Evolutionary conservation across 345 rosid species (phyloP), one percentile per base, ranked within the genome.

Genomic region (Ailanthus altissimus): DNA sequence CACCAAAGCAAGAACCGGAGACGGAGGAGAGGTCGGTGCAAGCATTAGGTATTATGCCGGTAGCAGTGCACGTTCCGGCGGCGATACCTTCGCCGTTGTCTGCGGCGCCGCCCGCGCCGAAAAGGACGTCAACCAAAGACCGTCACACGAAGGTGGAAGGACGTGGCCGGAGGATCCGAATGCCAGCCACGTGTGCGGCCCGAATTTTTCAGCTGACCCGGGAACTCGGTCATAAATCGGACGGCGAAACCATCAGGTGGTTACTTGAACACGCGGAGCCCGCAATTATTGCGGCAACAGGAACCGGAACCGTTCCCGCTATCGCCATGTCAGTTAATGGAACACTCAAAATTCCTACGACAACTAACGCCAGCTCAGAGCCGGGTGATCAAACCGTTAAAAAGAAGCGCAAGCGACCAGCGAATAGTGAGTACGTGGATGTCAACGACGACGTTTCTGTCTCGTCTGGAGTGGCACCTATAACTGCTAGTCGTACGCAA

Each of bases 131-230:
- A 11, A 89, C 96, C 49, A 93, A 93, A 79, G 98, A 92, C 81
- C 90, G 98, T 2, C 98, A 94, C 81, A 92, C 98, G 21, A 94
- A 94, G 75, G 98, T 94, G 5, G 97, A 92, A 80, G 98, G 97
- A 10, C 85, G 98, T 36, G 97, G 97, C 11, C 80, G 97, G 86
- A 90, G 98, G 90, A 91, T 94, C 85, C 91, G 98, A 77, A 94
- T 94, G 92, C 98, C 98, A 0, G 94, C 97, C 80, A 85, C 97
- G 23, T 92, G 97, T 78, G 98, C 98, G 3, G 97, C 98, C 45
- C 83, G 98, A 85, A 90, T 94, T 67, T 92, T 94, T 67, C 98
- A 94, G 45, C 59, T 94, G 64, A 94, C 98, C 4, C 83, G 98
- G 32, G 98, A 94, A 79, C 83, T 94, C 2, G 97, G 97, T 10